Evolutionary conservation across 2,329 filamentous ascomycete species (phyloP).

Genomic region (Talaromyces sp.): DNA sequence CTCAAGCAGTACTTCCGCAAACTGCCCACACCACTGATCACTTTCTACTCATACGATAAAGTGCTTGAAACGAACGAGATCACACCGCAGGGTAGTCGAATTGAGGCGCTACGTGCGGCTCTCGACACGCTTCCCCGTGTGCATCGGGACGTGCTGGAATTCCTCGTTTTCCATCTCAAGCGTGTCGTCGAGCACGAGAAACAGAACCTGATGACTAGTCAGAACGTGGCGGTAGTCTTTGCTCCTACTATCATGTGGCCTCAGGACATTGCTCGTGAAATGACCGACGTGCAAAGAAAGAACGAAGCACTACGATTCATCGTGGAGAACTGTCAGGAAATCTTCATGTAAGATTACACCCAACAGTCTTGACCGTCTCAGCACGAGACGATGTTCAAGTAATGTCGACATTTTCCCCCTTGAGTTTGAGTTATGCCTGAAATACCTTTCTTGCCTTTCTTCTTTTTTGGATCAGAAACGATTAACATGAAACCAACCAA

Average conservation of each 20-base stretch:
- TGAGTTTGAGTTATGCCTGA: not conserved
- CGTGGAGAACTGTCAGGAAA: slow-evolving; percentile 78
- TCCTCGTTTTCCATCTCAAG: slow-evolving; percentile 86
- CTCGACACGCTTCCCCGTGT: slow-evolving; percentile 73
- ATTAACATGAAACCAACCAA: not conserved
- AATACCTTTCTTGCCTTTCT: slow-evolving; percentile 6
- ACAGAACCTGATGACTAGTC: slow-evolving; percentile 92
- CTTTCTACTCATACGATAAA: slow-evolving; percentile 85
- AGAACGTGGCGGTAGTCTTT: slow-evolving; percentile 95
- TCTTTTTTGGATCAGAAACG: not conserved
- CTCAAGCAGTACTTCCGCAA: slow-evolving; percentile 97
- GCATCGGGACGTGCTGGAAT: slow-evolving; percentile 86
- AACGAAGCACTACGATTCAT: slow-evolving; percentile 88
- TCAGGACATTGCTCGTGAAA: slow-evolving; percentile 80
- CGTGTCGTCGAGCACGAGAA: slow-evolving; percentile 75
- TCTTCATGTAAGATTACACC: slow-evolving; percentile 53
- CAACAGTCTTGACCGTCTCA: not conserved
- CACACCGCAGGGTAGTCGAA: slow-evolving; percentile 60
- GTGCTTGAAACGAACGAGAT: slow-evolving; percentile 67
- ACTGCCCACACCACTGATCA: slow-evolving; percentile 80
- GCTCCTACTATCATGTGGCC: slow-evolving; percentile 97
- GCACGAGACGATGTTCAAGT: not conserved
- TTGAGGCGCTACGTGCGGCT: slow-evolving; percentile 64
- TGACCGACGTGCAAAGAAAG: slow-evolving; percentile 93
- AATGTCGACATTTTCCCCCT: not conserved